Conservation (phyloP, 2,329 filamentous ascomycete species). For the Aulographum hederae region DNA sequence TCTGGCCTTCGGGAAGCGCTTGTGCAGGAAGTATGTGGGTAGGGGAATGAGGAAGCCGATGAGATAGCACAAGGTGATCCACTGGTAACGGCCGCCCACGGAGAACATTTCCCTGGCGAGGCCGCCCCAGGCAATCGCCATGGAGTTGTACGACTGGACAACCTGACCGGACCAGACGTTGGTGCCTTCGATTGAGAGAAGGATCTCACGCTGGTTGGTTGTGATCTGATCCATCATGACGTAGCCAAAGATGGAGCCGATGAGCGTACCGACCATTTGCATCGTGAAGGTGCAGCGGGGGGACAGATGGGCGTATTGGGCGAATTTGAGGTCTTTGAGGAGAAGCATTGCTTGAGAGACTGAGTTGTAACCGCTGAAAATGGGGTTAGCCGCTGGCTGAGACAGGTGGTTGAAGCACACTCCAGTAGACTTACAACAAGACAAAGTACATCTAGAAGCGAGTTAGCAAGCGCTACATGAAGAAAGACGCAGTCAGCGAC, state of each 20-base stretch:
- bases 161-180: slow-evolving; percentile 27
- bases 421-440: no score
- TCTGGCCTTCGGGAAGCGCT: slow-evolving; percentile 14
- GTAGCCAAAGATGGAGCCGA: slow-evolving; percentile 23
- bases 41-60: slow-evolving; percentile 23
- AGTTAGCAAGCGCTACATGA: no score
- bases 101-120: slow-evolving; percentile 11
- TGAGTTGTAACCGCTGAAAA: no score
- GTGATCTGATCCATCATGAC: slow-evolving; percentile 27
- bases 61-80: slow-evolving; percentile 19
- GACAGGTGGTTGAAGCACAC: no score
- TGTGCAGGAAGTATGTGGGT: slow-evolving; percentile 9
- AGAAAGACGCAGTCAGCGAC: no score
- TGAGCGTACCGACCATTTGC: slow-evolving; percentile 19
- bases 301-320: slow-evolving; percentile 19
- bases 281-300: slow-evolving; percentile 25
- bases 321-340: slow-evolving; percentile 21
- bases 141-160: slow-evolving; percentile 25
- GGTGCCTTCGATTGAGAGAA: slow-evolving; percentile 20
- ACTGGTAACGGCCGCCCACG: slow-evolving; percentile 17
- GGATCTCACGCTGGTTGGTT: slow-evolving; percentile 20
- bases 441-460: no score
- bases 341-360: no score
- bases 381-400: no score
- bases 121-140: no score